These are phyloP conservation scores for Cichorium intybus DNA, from an alignment of 140 eudicot species.

Conservation along the genomic window DNA sequence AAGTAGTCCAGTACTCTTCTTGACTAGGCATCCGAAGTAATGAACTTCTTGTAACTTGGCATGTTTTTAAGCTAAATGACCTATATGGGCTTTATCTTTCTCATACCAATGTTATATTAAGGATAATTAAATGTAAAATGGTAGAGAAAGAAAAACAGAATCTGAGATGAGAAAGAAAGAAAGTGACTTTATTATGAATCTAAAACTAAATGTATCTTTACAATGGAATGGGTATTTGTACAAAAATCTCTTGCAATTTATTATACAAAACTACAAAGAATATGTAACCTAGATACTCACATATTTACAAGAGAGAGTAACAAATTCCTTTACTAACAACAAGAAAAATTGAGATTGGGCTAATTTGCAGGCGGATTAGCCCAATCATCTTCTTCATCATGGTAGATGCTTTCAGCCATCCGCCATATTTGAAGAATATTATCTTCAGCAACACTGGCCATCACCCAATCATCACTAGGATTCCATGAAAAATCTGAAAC, in stretches of 20 bases:
- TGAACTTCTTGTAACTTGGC: no score
- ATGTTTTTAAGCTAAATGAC: no score
- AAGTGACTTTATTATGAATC: background rate
- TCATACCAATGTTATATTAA: no score
- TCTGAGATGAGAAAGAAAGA: no score
- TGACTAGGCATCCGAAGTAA: no score
- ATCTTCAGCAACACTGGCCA: constrained; percentile 78
- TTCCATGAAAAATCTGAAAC: constrained; percentile 87
- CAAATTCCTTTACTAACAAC: background rate
- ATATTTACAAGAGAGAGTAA: background rate
- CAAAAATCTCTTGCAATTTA: background rate
- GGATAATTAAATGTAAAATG: background rate
- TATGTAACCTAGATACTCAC: background rate
- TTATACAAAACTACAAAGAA: background rate
- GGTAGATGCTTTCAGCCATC: constrained; percentile 80
- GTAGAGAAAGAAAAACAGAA: background rate
- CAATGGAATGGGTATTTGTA: background rate
- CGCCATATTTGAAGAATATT: constrained; percentile 86
- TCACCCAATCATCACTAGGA: constrained; percentile 76
- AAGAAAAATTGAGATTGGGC: background rate
- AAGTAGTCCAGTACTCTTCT: no score
- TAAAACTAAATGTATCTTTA: background rate
- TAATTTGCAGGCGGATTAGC: constrained; percentile 2
- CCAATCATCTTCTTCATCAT: constrained; percentile 38
- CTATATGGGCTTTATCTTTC: no score